These are phyloP conservation scores for Moesziomyces globuligerus DNA, from an alignment of 1,284 basidiomycete genomes.

Conservation along the genomic window DNA sequence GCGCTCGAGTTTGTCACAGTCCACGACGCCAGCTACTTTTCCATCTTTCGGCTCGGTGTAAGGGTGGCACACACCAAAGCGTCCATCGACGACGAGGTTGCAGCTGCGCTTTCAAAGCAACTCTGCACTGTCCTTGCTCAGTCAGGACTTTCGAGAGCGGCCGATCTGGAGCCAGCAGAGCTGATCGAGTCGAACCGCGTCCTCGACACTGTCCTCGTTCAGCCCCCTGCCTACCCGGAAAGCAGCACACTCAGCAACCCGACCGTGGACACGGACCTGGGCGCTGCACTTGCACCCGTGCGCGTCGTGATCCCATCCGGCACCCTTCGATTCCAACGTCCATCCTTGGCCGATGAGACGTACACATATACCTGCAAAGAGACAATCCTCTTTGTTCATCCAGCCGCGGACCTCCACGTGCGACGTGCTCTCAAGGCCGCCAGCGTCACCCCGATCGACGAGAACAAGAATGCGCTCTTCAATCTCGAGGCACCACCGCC, in stretches of 20 bases:
- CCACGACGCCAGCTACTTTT: constrained; percentile 60
- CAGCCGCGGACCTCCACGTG: constrained; percentile 44
- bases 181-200: not conserved
- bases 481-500: constrained; percentile 1
- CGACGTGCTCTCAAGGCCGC: constrained; percentile 38
- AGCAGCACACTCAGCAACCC: not conserved
- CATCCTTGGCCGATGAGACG: not conserved
- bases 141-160: constrained; percentile 7
- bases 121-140: constrained; percentile 1
- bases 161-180: not conserved
- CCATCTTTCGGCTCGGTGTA: constrained; percentile 41
- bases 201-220: constrained; percentile 12
- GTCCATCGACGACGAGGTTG: not conserved
- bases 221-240: not conserved
- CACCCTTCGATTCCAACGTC: not conserved
- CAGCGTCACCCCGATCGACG: constrained; percentile 24
- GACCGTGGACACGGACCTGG: no score
- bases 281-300: constrained; percentile 33
- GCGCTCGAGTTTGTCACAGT: constrained; percentile 36
- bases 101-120: not conserved
- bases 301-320: constrained; percentile 21
- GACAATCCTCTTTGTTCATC: constrained; percentile 48
- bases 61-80: not conserved
- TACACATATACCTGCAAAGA: constrained; percentile 21
- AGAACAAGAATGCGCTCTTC: constrained; percentile 21